Evolutionary conservation across 805 yeast genomes (phyloP), one percentile per base, ranked within the genome.

Genomic region (Saccharomycopsis babjevae): DNA sequence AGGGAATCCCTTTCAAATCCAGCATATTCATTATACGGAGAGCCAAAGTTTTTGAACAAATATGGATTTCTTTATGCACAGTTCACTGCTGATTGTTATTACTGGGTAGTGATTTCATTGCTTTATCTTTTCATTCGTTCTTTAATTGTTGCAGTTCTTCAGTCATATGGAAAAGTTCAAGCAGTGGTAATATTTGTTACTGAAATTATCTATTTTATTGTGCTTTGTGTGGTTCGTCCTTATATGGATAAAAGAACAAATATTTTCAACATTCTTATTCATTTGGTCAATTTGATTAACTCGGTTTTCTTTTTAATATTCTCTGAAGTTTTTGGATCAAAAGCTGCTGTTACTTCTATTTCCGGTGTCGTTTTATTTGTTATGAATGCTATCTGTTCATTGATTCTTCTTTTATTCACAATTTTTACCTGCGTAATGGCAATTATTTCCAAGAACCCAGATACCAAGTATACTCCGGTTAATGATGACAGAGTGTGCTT

Each of bases 401-500:
- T 89, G 66, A 80, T 89, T 68, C 79, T 93, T 68, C 76, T 94
- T 70, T 76, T 94, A 57, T 86, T 92, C 79, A 91, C 97, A 55
- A 84, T 94, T 67, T 83, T 91, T 43, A 88, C 97, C 1, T 92
- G 98, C 76, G 77, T 85, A 5, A 76, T 90, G 73, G 97, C 97
- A 0, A 73, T 94, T 68, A 66, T 92, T 38, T 86, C 88, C 72
- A 90, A 88, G 78, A 91, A 94, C 72, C 98, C 99, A 59, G 99
- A 94, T 73, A 83, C 93, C 10, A 82, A 96, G 67, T 94, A 94
- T 76, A 93, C 90, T 75, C 98, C 97, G 64, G 88, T 93, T 87
- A 88, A 87, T 68, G 99, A 94, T 73, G 99, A 94, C 71, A 83
- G 99, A 71, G 94, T 88, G 58, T 88, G 97, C n/a, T 94, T 94